Conservation (phyloP, 129 eudicot genomes). For the Tagetes erecta region DNA sequence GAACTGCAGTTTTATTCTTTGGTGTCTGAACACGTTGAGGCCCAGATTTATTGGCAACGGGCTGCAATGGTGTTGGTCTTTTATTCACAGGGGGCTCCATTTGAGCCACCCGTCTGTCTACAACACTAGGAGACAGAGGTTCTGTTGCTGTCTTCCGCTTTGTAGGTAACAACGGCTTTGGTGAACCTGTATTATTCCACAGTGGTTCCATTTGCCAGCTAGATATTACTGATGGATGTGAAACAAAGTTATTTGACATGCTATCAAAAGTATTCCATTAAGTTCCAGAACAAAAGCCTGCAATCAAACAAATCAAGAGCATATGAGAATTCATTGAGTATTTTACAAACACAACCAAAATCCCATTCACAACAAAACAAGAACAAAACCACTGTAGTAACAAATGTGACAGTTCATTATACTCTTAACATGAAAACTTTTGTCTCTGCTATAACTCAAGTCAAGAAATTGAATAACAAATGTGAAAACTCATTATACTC, state of each 20-base stretch:
- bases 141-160: conserved; percentile 61
- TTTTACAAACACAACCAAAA: background rate
- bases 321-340: conserved; percentile 7
- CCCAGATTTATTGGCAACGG: conserved; percentile 41
- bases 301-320: conserved; percentile 16
- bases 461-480: too few species aligned
- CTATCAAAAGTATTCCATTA: conserved; percentile 13
- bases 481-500: too few species aligned
- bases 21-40: conserved; percentile 46
- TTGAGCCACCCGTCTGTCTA: conserved; percentile 52
- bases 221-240: conserved; percentile 32
- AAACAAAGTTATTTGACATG: conserved; percentile 48
- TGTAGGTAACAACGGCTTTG: conserved; percentile 39
- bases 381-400: too few species aligned
- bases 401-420: background rate
- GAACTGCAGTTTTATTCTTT: conserved; percentile 41
- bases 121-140: conserved; percentile 28
- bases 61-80: conserved; percentile 35
- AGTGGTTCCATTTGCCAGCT: conserved; percentile 33
- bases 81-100: conserved; percentile 29
- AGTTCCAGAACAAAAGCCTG: conserved; percentile 19
- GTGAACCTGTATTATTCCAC: conserved; percentile 33
- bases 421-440: background rate
- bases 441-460: background rate
- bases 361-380: background rate